Evolutionary conservation across 352 stramenopile genomes (phyloP).

Genomic region (Blastocystis sp.): DNA sequence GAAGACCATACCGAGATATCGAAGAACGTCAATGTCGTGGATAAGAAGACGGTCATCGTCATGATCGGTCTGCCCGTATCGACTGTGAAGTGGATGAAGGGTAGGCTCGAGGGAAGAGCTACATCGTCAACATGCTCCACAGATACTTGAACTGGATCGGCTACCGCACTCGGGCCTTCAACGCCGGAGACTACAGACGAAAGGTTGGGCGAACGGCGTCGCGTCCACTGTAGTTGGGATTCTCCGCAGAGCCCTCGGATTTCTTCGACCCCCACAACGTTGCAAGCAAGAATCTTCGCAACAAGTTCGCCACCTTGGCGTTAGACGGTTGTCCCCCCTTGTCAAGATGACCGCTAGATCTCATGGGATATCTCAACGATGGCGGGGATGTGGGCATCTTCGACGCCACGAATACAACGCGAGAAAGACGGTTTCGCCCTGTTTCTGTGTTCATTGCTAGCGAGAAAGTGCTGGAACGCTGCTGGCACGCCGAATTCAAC

Average conservation of each 20-base stretch:
- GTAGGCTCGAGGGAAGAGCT: slow-evolving; percentile 84
- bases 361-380: slow-evolving; percentile 33
- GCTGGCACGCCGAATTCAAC: slow-evolving; percentile 69
- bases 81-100: neutral
- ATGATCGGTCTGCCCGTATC: slow-evolving; percentile 84
- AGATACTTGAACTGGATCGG: slow-evolving; percentile 86
- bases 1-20: slow-evolving; percentile 49
- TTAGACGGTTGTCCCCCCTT: slow-evolving; percentile 77
- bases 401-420: slow-evolving; percentile 73
- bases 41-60: slow-evolving; percentile 83
- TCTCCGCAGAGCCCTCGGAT: slow-evolving; percentile 79
- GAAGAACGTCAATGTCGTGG: slow-evolving; percentile 24
- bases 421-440: slow-evolving; percentile 19
- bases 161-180: slow-evolving; percentile 85
- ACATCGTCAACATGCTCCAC: slow-evolving; percentile 85
- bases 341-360: neutral
- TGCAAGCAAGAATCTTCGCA: slow-evolving; percentile 82
- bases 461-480: slow-evolving; percentile 58
- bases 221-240: slow-evolving; percentile 27
- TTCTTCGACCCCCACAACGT: slow-evolving; percentile 84
- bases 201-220: slow-evolving; percentile 77
- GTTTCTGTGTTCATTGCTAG: slow-evolving; percentile 7
- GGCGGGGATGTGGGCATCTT: slow-evolving; percentile 72
- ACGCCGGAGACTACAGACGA: slow-evolving; percentile 84
- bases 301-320: slow-evolving; percentile 83